Conservation (phyloP, 2,329 filamentous ascomycete genomes). For the Clarireedia sp. region DNA sequence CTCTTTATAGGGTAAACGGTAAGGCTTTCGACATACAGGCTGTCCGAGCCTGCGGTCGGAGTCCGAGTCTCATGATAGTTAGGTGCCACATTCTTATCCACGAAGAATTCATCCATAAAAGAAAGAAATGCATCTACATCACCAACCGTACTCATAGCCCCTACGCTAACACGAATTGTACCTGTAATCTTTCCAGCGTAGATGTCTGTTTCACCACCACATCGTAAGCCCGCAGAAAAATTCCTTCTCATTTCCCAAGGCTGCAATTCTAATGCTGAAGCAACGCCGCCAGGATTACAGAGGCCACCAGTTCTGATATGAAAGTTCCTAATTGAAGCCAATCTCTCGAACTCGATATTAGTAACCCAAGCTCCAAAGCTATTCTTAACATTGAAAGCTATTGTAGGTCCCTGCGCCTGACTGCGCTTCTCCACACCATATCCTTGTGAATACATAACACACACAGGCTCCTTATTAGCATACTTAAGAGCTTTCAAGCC, state of each 20-base stretch:
- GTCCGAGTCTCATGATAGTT: not conserved
- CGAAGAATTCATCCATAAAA: conserved; percentile 64
- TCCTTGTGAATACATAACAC: conserved; percentile 25
- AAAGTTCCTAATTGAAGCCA: conserved; percentile 69
- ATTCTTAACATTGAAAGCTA: conserved; percentile 77
- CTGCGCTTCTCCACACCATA: conserved; percentile 26
- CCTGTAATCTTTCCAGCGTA: conserved; percentile 81
- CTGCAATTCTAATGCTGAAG: conserved; percentile 61
- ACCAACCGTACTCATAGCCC: conserved; percentile 74
- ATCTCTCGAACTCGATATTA: conserved; percentile 78
- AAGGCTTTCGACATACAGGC: conserved; percentile 52
- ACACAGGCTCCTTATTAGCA: conserved; percentile 42
- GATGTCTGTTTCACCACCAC: conserved; percentile 75
- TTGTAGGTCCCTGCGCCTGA: conserved; percentile 58
- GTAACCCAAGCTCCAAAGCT: conserved; percentile 66
- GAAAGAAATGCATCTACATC: conserved; percentile 67
- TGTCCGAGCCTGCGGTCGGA: not conserved
- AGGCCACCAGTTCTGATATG: conserved; percentile 82
- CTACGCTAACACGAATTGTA: conserved; percentile 75
- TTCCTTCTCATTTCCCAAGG: conserved; percentile 79
- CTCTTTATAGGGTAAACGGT: conserved; percentile 91
- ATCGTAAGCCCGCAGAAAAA: conserved; percentile 77
- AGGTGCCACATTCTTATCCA: conserved; percentile 13
- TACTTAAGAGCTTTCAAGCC: conserved; percentile 57
- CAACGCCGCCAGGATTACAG: conserved; percentile 86